Percentiles rank a stretch among this genome's conserved stretches.
phyloP scores from a whole-genome alignment of 495 filamentous ascomycete species.

The Aspergillus mulundensis region DNA sequence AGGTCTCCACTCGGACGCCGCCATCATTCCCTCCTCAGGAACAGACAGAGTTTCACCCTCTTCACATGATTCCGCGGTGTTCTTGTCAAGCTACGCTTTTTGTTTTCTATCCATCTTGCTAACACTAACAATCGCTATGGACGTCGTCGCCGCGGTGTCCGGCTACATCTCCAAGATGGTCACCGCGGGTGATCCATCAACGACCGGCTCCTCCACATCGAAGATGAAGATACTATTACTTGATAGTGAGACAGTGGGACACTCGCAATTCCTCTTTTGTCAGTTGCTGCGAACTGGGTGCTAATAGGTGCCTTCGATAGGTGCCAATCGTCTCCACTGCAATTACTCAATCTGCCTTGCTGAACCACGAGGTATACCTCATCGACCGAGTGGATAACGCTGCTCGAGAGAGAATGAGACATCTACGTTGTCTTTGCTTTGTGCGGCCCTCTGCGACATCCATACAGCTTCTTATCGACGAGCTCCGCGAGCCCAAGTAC shows the following conservation, averaged over 20 bases:
- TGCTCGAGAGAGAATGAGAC: conserved; percentile 94
- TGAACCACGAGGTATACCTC: conserved; percentile 96
- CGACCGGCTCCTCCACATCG: conserved; percentile 61
- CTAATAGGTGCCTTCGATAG: conserved; percentile 31
- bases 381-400: conserved; percentile 92
- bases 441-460: conserved; percentile 86
- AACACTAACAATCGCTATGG: conserved; percentile 55
- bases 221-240: conserved; percentile 99
- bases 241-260: conserved; percentile 84
- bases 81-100: neutral
- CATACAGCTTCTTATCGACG: conserved; percentile 89
- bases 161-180: conserved; percentile 98
- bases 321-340: conserved; percentile 89
- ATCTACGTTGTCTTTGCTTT: conserved; percentile 90
- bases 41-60: neutral
- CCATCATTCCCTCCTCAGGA: neutral
- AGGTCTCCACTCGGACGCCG: neutral
- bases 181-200: conserved; percentile 67
- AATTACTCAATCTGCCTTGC: conserved; percentile 90
- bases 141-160: conserved; percentile 85
- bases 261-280: conserved; percentile 11
- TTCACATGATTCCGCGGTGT: neutral
- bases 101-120: conserved; percentile 11
- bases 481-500: conserved; percentile 93
- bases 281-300: neutral